These are phyloP conservation scores for Leishmania gerbilli DNA, from an alignment of 208 protist genomes.

Conservation along the genomic window DNA sequence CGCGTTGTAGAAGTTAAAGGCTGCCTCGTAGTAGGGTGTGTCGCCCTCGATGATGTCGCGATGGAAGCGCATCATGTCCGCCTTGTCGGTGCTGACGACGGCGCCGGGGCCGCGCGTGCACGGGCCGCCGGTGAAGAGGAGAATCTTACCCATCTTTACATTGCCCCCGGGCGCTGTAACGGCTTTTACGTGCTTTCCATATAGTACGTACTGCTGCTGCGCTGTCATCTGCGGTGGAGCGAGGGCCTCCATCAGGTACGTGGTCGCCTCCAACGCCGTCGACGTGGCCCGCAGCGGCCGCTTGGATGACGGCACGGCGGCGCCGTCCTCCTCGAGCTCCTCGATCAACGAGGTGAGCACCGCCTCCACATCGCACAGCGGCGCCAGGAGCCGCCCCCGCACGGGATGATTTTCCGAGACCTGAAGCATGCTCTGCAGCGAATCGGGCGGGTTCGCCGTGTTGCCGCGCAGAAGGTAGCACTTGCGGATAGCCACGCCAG, in stretches of 20 bases:
- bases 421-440: conserved; percentile 63
- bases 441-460: conserved; percentile 36
- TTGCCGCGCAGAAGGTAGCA: conserved; percentile 76
- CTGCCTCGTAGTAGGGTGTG: conserved; percentile 71
- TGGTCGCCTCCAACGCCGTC: conserved; percentile 67
- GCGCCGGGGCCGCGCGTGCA: conserved; percentile 95
- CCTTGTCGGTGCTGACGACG: conserved; percentile 89
- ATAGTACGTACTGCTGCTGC: conserved; percentile 16
- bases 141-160: conserved; percentile 63
- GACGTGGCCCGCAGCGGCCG: conserved; percentile 74
- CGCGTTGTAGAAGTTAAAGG: conserved; percentile 89
- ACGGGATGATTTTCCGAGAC: conserved; percentile 53
- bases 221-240: conserved; percentile 15
- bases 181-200: conserved; percentile 12
- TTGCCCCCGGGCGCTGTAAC: conserved; percentile 2
- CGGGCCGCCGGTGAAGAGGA: conserved; percentile 96
- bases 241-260: conserved; percentile 67
- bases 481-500: conserved; percentile 52
- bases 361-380: conserved; percentile 92
- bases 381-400: conserved; percentile 93
- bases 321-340: conserved; percentile 57
- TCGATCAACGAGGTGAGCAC: conserved; percentile 52
- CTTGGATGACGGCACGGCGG: conserved; percentile 47
- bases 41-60: conserved; percentile 94
- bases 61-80: conserved; percentile 97